Conservation (phyloP, 108 stramenopile genomes). For the Fistulifera pelliculosa region DNA sequence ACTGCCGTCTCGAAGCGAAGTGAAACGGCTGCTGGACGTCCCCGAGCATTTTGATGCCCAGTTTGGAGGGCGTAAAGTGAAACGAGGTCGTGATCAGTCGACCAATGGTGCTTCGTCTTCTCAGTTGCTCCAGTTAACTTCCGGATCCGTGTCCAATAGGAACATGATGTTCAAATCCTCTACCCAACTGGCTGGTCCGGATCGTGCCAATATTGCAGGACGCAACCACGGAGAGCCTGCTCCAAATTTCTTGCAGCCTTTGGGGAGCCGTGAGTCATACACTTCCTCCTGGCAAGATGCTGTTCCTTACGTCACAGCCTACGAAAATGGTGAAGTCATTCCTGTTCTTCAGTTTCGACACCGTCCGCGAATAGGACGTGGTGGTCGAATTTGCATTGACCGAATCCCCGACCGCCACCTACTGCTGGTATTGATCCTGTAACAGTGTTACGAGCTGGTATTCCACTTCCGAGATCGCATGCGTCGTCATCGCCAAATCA, state of each 20-base stretch:
- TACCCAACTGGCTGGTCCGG: neutral
- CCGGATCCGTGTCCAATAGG: neutral
- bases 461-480: neutral
- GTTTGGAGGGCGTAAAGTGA: slow-evolving; percentile 16
- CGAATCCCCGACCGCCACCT: slow-evolving; percentile 41
- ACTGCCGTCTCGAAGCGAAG: slow-evolving; percentile 18
- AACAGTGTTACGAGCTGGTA: slow-evolving; percentile 35
- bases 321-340: slow-evolving; percentile 39
- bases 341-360: slow-evolving; percentile 47
- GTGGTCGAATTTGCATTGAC: slow-evolving; percentile 76
- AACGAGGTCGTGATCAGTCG: slow-evolving; percentile 8
- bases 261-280: slow-evolving; percentile 50
- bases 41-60: slow-evolving; percentile 51
- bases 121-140: too few relatives aligned
- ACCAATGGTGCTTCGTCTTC: neutral
- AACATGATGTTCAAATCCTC: neutral
- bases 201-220: slow-evolving; percentile 39
- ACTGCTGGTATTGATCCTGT: slow-evolving; percentile 17
- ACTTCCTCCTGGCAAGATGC: slow-evolving; percentile 47
- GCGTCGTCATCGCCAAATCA: slow-evolving; percentile 21
- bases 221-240: slow-evolving; percentile 72
- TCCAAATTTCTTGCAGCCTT: slow-evolving; percentile 64
- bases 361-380: slow-evolving; percentile 76
- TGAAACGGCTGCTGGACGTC: slow-evolving; percentile 34
- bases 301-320: slow-evolving; percentile 56